Conservation (phyloP, 805 yeast species). For the Myxozyma udenii region DNA sequence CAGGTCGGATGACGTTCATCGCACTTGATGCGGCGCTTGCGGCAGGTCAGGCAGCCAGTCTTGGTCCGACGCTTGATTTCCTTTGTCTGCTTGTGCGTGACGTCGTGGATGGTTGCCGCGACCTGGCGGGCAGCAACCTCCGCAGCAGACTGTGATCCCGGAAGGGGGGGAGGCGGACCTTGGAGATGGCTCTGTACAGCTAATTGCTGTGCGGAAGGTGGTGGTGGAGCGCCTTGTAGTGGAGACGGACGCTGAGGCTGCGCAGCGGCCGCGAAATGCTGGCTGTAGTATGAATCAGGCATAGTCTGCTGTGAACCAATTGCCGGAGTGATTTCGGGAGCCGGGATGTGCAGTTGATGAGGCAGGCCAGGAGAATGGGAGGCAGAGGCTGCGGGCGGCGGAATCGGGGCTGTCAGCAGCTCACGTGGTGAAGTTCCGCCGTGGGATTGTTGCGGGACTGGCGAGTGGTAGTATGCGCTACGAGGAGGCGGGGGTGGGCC, state of each 20-base stretch:
- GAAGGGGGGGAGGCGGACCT: not conserved
- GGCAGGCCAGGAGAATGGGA: no score
- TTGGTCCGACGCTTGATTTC: conserved; percentile 32
- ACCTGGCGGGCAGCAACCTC: conserved; percentile 24
- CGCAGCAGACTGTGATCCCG: conserved; percentile 1
- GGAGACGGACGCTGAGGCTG: not conserved
- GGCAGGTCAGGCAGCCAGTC: conserved; percentile 58
- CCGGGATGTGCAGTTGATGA: not conserved
- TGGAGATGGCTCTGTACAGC: no score
- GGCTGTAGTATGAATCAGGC: not conserved
- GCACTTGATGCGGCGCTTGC: conserved; percentile 65
- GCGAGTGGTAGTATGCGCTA: no score
- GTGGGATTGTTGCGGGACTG: no score
- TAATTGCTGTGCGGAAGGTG: not conserved
- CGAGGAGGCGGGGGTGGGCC: no score
- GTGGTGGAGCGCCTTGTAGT: not conserved
- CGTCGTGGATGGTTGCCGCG: conserved; percentile 24
- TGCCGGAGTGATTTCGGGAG: conserved; percentile 1
- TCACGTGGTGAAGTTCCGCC: no score
- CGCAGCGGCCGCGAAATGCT: not conserved
- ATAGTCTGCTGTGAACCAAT: not conserved
- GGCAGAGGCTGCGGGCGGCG: no score
- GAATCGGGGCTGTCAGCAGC: no score
- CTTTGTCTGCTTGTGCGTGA: conserved; percentile 18
- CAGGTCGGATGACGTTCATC: conserved; percentile 64